Conservation (phyloP, 805 yeast genomes). For the Soucietia sequanensis region DNA sequence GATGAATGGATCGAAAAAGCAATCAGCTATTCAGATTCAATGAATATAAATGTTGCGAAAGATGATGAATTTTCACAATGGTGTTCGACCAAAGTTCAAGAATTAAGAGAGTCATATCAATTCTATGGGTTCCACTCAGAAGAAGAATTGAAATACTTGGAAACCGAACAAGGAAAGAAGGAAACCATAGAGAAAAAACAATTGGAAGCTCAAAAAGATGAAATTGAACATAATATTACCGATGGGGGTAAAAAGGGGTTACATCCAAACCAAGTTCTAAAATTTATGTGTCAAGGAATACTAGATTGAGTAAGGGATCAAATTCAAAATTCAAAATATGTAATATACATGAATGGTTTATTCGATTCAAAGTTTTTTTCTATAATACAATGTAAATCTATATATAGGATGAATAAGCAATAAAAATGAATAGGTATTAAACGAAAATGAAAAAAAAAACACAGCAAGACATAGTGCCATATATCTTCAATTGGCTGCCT, state of each 20-base stretch:
- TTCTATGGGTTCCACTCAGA: slow-evolving; percentile 62
- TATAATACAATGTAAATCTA: too few species aligned
- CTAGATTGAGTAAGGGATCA: slow-evolving; percentile 8
- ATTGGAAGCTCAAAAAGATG: slow-evolving; percentile 20
- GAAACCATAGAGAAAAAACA: slow-evolving; percentile 21
- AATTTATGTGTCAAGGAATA: slow-evolving; percentile 40
- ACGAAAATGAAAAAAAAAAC: too few species aligned
- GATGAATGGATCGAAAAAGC: slow-evolving; percentile 71
- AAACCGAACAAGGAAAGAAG: slow-evolving; percentile 31
- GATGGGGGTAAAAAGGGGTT: slow-evolving; percentile 25
- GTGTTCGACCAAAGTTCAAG: slow-evolving; percentile 58
- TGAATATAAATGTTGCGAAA: slow-evolving; percentile 24
- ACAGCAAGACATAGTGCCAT: too few species aligned
- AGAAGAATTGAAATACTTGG: slow-evolving; percentile 39
- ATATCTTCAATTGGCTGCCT: too few species aligned
- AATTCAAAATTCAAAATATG: background rate
- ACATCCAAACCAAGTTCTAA: slow-evolving; percentile 34
- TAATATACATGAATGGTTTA: too few species aligned
- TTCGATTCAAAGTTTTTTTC: too few species aligned
- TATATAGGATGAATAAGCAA: too few species aligned
- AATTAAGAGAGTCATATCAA: slow-evolving; percentile 52
- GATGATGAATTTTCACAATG: slow-evolving; percentile 70
- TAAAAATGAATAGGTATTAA: too few species aligned
- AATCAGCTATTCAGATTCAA: slow-evolving; percentile 19
- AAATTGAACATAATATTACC: slow-evolving; percentile 23